These are phyloP conservation scores for Leishmania lainsoni DNA, from an alignment of 208 protist species.

Conservation along the genomic window DNA sequence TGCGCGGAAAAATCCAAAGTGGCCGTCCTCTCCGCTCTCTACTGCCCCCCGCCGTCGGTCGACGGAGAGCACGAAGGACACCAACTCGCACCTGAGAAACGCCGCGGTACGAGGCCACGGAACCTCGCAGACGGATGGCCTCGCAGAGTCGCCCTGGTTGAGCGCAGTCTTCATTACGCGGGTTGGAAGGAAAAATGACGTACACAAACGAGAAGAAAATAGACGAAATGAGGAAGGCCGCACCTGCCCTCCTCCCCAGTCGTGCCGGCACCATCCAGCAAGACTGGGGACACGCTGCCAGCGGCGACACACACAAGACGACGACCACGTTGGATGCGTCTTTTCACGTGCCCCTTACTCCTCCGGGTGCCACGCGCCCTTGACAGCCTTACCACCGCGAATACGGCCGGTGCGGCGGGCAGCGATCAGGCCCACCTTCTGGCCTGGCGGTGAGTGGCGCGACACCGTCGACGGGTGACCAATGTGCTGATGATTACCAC, in stretches of 20 bases:
- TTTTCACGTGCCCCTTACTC: constrained; percentile 53
- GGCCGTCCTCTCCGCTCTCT: too few species aligned
- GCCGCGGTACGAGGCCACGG: too few species aligned
- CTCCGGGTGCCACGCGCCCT: constrained; percentile 89
- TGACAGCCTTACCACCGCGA: constrained; percentile 75
- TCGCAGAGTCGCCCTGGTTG: too few species aligned
- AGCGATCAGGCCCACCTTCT: constrained; percentile 99
- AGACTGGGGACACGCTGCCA: not conserved
- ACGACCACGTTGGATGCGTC: not conserved
- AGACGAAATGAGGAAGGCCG: not conserved
- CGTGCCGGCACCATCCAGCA: not conserved
- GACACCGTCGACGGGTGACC: constrained; percentile 96
- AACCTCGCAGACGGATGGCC: too few species aligned
- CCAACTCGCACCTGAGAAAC: too few species aligned
- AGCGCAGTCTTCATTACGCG: too few species aligned
- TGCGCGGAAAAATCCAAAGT: too few species aligned
- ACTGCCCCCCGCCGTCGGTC: too few species aligned
- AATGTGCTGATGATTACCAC: constrained; percentile 99
- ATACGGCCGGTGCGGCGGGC: constrained; percentile 80
- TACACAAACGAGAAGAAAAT: constrained; percentile 4
- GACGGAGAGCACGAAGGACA: too few species aligned
- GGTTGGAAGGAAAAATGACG: too few species aligned
- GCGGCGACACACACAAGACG: not conserved
- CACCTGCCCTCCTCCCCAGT: not conserved
- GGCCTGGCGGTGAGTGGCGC: constrained; percentile 93